These are phyloP conservation scores for Penicillium sp. DNA, from an alignment of 2,329 filamentous ascomycete species.

Conservation along the genomic window DNA sequence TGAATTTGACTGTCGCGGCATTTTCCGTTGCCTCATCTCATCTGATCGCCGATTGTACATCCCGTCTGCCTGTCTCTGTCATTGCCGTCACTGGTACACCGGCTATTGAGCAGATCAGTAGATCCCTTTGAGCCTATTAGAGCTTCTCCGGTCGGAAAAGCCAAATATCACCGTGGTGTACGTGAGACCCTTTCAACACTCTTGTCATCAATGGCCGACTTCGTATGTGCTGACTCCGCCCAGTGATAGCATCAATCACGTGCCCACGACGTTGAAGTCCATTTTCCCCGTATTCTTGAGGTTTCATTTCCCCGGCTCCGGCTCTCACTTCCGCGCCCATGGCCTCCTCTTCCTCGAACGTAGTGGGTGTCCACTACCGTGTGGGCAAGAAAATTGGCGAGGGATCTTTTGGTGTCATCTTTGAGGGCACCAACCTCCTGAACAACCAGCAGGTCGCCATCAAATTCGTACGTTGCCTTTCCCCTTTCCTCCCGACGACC, in stretches of 20 bases:
- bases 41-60: neutral
- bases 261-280: slow-evolving; percentile 20
- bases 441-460: slow-evolving; percentile 99
- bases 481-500: slow-evolving; percentile 3
- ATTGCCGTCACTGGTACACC: slow-evolving; percentile 8
- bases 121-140: neutral
- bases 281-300: slow-evolving; percentile 18
- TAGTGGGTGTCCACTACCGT: slow-evolving; percentile 96
- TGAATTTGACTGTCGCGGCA: neutral
- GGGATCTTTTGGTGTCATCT: slow-evolving; percentile 97
- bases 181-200: neutral
- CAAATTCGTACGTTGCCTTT: slow-evolving; percentile 75
- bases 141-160: slow-evolving; percentile 4
- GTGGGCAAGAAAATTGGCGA: slow-evolving; percentile 99
- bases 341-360: slow-evolving; percentile 89
- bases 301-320: slow-evolving; percentile 15
- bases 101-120: neutral
- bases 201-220: neutral
- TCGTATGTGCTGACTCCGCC: slow-evolving; percentile 19
- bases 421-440: slow-evolving; percentile 95
- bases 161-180: slow-evolving; percentile 12
- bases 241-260: slow-evolving; percentile 19
- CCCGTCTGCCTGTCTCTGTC: neutral
- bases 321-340: slow-evolving; percentile 45
- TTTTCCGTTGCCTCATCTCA: neutral